A percentile compares a stretch with the other conserved stretches of the same genome.
These are phyloP conservation scores for Dothiorella sarmentorum DNA, from an alignment of 2,329 filamentous ascomycete species.

Conservation along the genomic window DNA sequence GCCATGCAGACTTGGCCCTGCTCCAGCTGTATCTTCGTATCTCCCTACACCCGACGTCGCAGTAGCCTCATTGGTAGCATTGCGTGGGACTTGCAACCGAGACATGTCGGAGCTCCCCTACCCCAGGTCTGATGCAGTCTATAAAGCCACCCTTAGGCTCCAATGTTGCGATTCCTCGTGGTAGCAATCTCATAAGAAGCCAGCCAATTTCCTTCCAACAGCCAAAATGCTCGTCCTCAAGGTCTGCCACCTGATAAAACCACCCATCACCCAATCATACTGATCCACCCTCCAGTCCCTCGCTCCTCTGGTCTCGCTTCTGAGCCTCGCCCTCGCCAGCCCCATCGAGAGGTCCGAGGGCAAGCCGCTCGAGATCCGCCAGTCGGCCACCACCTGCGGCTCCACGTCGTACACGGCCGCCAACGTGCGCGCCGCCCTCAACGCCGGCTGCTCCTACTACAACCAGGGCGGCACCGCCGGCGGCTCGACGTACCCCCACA, in stretches of 20 bases:
- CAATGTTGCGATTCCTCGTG: background rate
- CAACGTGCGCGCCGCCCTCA: constrained; percentile 50
- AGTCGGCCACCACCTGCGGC: constrained; percentile 54
- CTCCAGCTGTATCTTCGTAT: constrained; percentile 4
- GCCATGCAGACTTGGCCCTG: constrained; percentile 12
- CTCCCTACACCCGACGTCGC: background rate
- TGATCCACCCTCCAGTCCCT: constrained; percentile 3
- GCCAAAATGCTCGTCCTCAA: constrained; percentile 12
- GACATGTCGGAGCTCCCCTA: constrained; percentile 4
- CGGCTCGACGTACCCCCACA: constrained; percentile 54
- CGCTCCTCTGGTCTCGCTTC: constrained; percentile 17
- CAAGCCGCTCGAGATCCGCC: constrained; percentile 32
- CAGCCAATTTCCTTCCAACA: background rate
- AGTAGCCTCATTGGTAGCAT: background rate
- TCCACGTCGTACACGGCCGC: constrained; percentile 50
- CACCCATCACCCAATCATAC: constrained; percentile 13
- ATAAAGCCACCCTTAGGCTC: background rate
- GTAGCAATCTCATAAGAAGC: background rate
- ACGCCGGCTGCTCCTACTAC: constrained; percentile 53
- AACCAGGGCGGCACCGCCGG: constrained; percentile 36
- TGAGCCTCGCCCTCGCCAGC: constrained; percentile 24
- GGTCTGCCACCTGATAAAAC: background rate
- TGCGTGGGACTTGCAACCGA: background rate
- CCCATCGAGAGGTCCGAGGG: constrained; percentile 17
- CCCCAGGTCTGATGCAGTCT: background rate